Evolutionary conservation across 2,329 filamentous ascomycete species (phyloP), one percentile per base, ranked within the genome.

Genomic region (Monosporascus sp.): DNA sequence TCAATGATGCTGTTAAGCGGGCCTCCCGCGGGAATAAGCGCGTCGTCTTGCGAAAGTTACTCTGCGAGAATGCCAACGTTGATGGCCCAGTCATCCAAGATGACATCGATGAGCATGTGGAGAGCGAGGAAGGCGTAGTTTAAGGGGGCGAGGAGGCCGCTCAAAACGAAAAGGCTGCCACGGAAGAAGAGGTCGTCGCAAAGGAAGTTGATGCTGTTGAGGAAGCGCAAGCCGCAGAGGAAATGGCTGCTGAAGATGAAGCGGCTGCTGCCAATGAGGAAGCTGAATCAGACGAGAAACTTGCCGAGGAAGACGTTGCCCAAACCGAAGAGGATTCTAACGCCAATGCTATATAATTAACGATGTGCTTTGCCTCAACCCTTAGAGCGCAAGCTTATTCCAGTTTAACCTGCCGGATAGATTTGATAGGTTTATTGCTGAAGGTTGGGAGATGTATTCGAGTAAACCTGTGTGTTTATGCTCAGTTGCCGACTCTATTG

Each of bases 1-100:
- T 66, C 43, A 51, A 52, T 46, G 54, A 55, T 14, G 52, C 63
- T 31, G 56, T 65, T 37, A 62, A 60, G 58, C 58, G 60, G 48
- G 59, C 58, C 41, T 37, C 56, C 49, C 60, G 57, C 41, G 55
- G 37, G 22, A 60, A 57, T 14, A 61, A 58, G 54, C 62, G 63
- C 38, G 54, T 56, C 17, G 40, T 60, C 24, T 56, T 61, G 50
- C 44, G 51, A n/a, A 62, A 52, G 51, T 56, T 56, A 52, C 56
- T 57, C 45, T 63, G 57, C 43, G 49, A 53, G 31, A 35, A 52
- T 49, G 48, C 35, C 38, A 48, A 52, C 43, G 18, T 24, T 14
- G 35, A 44, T 37, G 41, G 26, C 38, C 31, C 31, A 37, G 35
- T 41, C 7, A 37, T 14, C 7, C 48, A 31, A 18, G 20, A 43